Base-by-base conservation (phyloP, 345 rosid genomes). In the Citrus reticulata region DNA sequence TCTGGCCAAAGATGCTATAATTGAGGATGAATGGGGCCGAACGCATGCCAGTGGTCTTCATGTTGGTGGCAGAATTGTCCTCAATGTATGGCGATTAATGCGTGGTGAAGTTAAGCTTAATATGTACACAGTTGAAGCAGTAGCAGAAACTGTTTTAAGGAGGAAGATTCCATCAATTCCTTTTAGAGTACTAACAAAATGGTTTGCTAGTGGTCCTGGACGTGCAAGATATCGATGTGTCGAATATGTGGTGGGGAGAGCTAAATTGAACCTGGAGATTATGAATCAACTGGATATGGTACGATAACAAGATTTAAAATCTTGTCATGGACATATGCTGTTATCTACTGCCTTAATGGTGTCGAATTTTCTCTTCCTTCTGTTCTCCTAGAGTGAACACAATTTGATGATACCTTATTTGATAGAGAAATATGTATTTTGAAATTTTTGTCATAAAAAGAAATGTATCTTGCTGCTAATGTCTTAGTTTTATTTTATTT, bases 31-130 rank as follows among this genome's bases (percentile, higher is more conserved):
- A 80, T 93, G 97, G 98, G 98, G 98, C 34, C 89, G 98, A 77
- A 95, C 98, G 78, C 98, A 95, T 89, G 95, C 97, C 57, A 93
- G 98, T 72, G 98, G 99, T 82, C 87, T 95, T 81, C 99, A 93
- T 84, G 99, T 95, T 81, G 96, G 92, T 68, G 99, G 99, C 74
- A 90, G 99, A 85, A 79, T 95, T 81, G 92, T 95, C 84, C 93
- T 93, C 75, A 93, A 95, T 83, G 81, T 89, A 64, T 95, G 99
- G 98, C 89, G 98, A 63, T 83, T 93, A 79, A 91, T 92, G 88
- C 96, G 96, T 40, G 85, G 86, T 76, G 99, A 95, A 86, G 90
- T 95, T 73, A 95, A 92, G 86, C 98, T 91, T 80, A 90, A 88
- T 80, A 78, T 91, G 92, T 93, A 92, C 84, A 90, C 93, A 2